Percentiles rank a stretch among this genome's conserved stretches.
Conservation (phyloP, 2,329 filamentous ascomycete genomes). For the Trichophyton verrucosum region DNA sequence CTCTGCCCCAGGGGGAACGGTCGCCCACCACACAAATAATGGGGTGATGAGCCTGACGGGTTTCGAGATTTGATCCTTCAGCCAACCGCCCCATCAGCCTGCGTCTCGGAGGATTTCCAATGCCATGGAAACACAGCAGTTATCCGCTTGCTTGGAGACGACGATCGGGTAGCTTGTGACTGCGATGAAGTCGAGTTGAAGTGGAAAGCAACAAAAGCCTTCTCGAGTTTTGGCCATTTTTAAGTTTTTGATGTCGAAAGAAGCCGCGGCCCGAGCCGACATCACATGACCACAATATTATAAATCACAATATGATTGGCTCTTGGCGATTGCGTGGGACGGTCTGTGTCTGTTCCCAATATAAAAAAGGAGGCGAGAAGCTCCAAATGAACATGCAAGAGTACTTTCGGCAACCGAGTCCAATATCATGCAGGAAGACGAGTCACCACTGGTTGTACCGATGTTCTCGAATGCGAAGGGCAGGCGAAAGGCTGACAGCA, state of each 20-base stretch:
- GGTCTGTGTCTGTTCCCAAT: background rate
- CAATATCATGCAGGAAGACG: background rate
- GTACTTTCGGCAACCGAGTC: background rate
- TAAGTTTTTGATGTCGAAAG: background rate
- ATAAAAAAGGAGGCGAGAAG: background rate
- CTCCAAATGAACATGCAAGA: background rate
- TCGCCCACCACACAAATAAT: background rate
- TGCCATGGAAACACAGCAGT: background rate
- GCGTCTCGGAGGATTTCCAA: background rate
- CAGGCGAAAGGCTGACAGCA: background rate
- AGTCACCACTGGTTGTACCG: too few relatives aligned
- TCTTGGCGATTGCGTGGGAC: background rate
- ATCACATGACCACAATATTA: background rate
- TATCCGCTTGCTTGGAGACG: background rate
- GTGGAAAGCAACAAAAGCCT: too few relatives aligned
- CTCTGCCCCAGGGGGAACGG: background rate
- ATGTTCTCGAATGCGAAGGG: too few relatives aligned
- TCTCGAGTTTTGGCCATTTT: background rate
- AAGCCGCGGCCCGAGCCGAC: background rate
- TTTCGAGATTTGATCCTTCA: background rate
- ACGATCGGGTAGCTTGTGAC: background rate
- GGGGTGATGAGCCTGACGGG: background rate
- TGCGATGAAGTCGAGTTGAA: too few relatives aligned
- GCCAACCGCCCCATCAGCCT: background rate
- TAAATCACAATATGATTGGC: background rate